Evolutionary conservation across 306 rosid species (phyloP).

Genomic region (Cucumis sativus): Cucumber_9930_V3 NC_026657.2:37378001-37378500

Average conservation of each 20-base stretch:
- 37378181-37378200: background rate
- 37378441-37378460: background rate
- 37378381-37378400: background rate
- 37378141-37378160: background rate
- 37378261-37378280: background rate
- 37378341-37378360: background rate
- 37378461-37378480: background rate
- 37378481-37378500: background rate
- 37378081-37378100: background rate
- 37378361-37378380: background rate
- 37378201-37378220: background rate
- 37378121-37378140: background rate
- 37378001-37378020: background rate
- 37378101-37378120: background rate
- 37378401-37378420: background rate
- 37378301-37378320: background rate
- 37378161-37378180: background rate
- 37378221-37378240: background rate
- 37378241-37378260: background rate
- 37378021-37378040: background rate
- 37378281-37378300: too few relatives aligned
- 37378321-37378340: background rate
- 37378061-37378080: background rate
- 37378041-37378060: background rate
- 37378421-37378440: background rate